Conservation (phyloP, 2,329 filamentous ascomycete species). For the Trichoderma koningiopsis region DNA sequence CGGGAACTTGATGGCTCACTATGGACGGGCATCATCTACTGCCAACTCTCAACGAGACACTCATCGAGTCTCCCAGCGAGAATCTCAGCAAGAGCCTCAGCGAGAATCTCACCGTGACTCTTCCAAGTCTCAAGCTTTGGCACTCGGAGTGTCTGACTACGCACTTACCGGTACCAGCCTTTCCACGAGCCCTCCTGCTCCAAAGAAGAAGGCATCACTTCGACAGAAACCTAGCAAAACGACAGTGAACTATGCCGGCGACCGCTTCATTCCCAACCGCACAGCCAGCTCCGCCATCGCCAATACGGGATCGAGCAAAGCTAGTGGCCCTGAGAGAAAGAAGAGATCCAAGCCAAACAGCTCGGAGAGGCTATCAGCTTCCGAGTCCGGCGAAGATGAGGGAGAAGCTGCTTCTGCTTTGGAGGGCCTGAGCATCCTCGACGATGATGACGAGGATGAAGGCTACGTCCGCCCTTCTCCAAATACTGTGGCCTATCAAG, state of each 20-base stretch:
- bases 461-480: conserved; percentile 79
- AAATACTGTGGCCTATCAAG: conserved; percentile 87
- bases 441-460: conserved; percentile 61
- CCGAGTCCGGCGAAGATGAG: conserved; percentile 80
- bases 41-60: conserved; percentile 70
- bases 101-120: conserved; percentile 69
- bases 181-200: conserved; percentile 60
- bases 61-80: conserved; percentile 62
- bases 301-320: conserved; percentile 80
- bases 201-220: conserved; percentile 56
- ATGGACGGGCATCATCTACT: conserved; percentile 69
- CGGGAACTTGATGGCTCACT: conserved; percentile 76
- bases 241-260: conserved; percentile 75
- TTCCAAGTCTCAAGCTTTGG: conserved; percentile 87
- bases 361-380: conserved; percentile 71
- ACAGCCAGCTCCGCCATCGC: conserved; percentile 84
- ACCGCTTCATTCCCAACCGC: conserved; percentile 96
- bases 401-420: conserved; percentile 67
- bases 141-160: conserved; percentile 92
- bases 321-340: conserved; percentile 69
- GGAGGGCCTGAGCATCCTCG: conserved; percentile 75
- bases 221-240: conserved; percentile 71
- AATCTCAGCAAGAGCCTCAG: conserved; percentile 57
- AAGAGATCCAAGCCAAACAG: conserved; percentile 66
- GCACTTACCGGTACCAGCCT: conserved; percentile 80